Evolutionary conservation across 345 rosid species (phyloP).

Genomic region (Conringia planisiliqua): DNA sequence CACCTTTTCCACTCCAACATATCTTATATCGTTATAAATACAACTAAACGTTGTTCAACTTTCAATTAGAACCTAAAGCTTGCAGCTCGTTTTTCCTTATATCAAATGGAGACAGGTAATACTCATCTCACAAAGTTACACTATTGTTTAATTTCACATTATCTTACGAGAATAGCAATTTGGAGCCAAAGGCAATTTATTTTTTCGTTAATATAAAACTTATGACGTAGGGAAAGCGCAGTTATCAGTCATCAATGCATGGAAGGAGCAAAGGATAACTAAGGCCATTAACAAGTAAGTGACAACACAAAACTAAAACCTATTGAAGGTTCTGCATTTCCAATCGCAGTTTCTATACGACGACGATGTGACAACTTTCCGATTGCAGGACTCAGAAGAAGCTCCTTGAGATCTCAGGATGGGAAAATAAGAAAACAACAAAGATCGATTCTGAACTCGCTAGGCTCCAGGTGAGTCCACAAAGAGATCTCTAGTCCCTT

Average conservation of each 20-base stretch:
- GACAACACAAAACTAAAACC: background rate
- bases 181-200: background rate
- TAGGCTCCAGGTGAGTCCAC: constrained; percentile 53
- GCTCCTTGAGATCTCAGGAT: constrained; percentile 47
- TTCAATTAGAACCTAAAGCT: background rate
- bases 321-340: background rate
- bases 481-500: background rate
- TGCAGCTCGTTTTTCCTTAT: background rate
- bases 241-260: constrained; percentile 56
- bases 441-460: constrained; percentile 58
- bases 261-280: constrained; percentile 78
- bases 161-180: background rate
- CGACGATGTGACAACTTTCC: background rate
- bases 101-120: constrained; percentile 8
- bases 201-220: constrained; percentile 39
- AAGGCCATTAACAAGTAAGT: constrained; percentile 70
- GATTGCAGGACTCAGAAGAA: constrained; percentile 72
- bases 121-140: constrained; percentile 4
- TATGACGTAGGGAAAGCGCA: constrained; percentile 60
- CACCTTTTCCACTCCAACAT: constrained; percentile 1
- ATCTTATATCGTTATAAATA: constrained; percentile 1
- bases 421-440: constrained; percentile 83
- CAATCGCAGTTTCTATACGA: background rate
- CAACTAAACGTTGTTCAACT: background rate
- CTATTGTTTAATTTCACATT: background rate